Evolutionary conservation across 306 rosid genomes (phyloP).

Genomic region (Amphicarpaea edgeworthii): DNA sequence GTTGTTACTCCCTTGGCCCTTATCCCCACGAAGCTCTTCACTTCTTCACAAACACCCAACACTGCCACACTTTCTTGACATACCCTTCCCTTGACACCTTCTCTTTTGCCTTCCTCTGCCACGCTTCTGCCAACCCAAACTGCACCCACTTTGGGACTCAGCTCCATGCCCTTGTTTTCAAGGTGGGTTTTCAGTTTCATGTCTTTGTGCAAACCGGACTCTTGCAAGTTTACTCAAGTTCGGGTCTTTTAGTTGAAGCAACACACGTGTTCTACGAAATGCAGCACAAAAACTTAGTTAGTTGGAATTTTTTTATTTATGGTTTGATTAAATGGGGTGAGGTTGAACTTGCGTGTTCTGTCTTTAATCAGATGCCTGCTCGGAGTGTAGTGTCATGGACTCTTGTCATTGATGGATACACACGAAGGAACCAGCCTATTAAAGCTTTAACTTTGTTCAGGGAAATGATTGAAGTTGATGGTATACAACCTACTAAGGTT

Average conservation of each 20-base stretch:
- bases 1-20: slow-evolving; percentile 8
- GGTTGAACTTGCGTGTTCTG: not conserved
- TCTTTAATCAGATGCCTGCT: slow-evolving; percentile 5
- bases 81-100: slow-evolving; percentile 10
- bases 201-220: not conserved
- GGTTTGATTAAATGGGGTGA: not conserved
- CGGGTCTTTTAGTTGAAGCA: not conserved
- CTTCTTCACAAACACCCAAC: slow-evolving; percentile 7
- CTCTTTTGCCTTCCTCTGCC: slow-evolving; percentile 2
- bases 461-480: slow-evolving; percentile 9
- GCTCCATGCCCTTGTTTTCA: slow-evolving; percentile 1
- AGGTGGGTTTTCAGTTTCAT: not conserved
- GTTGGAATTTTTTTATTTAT: slow-evolving; percentile 3
- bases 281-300: not conserved
- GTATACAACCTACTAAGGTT: not conserved
- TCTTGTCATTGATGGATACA: slow-evolving; percentile 5
- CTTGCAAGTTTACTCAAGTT: not conserved
- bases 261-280: slow-evolving; percentile 8
- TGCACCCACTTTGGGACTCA: slow-evolving; percentile 7
- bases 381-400: slow-evolving; percentile 3
- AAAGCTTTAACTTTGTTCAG: slow-evolving; percentile 2
- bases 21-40: not conserved
- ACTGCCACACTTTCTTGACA: not conserved
- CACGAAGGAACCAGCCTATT: not conserved
- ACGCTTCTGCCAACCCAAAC: not conserved